Percentiles rank a stretch among this genome's conserved stretches.
phyloP scores from a whole-genome alignment of 352 stramenopile genomes.

The Pythium folliculosum region DNA sequence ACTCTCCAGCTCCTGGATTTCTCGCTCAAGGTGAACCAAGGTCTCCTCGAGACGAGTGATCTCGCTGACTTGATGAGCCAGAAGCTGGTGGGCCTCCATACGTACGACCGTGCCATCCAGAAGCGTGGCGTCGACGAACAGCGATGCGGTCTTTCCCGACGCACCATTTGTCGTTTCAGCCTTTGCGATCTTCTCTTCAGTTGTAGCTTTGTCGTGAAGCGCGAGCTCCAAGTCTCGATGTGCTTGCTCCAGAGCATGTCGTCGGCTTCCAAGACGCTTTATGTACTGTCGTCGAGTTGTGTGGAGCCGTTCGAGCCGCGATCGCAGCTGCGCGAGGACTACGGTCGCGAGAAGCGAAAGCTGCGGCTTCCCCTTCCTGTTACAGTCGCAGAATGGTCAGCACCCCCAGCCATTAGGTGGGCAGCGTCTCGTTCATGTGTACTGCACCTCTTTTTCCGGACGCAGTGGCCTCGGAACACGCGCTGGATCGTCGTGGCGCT shows the following conservation, averaged over 20 bases:
- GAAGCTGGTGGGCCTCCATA: slow-evolving; percentile 35
- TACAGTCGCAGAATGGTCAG: background rate
- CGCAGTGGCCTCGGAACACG: slow-evolving; percentile 42
- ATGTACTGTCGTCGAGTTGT: slow-evolving; percentile 27
- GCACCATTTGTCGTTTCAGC: background rate
- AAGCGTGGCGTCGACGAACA: slow-evolving; percentile 32
- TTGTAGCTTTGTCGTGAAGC: slow-evolving; percentile 23
- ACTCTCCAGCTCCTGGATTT: slow-evolving; percentile 23
- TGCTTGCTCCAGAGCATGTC: slow-evolving; percentile 24
- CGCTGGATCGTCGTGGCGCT: slow-evolving; percentile 46
- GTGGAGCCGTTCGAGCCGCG: slow-evolving; percentile 32
- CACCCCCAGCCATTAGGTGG: background rate
- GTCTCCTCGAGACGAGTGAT: slow-evolving; percentile 28
- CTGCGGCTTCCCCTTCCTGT: slow-evolving; percentile 13
- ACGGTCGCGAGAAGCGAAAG: slow-evolving; percentile 10
- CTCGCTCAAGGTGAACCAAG: slow-evolving; percentile 7
- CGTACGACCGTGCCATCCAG: slow-evolving; percentile 34
- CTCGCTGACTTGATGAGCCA: slow-evolving; percentile 38
- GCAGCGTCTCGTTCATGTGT: background rate
- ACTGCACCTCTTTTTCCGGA: slow-evolving; percentile 27
- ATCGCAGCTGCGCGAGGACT: slow-evolving; percentile 22
- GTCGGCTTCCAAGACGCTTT: slow-evolving; percentile 22
- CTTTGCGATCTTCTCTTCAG: slow-evolving; percentile 19
- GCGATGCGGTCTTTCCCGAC: background rate
- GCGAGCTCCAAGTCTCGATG: slow-evolving; percentile 23